Conservation (phyloP, 2,329 filamentous ascomycete genomes). For the Chrysoporthe austroafricana region DNA sequence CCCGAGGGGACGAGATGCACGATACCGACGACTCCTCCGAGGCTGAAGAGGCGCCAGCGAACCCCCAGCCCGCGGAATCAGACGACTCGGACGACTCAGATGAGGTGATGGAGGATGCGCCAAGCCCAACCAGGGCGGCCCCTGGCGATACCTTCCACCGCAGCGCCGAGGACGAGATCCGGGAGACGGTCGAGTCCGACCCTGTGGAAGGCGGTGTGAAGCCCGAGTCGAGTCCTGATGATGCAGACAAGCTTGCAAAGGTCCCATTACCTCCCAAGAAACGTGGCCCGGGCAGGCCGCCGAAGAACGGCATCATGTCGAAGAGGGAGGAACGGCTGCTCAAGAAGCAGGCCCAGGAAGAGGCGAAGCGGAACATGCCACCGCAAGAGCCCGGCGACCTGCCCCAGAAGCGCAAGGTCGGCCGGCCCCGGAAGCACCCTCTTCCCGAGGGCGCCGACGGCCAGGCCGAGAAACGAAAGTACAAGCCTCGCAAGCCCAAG, state of each 20-base stretch:
- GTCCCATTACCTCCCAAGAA: slow-evolving; percentile 59
- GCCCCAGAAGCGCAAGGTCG: slow-evolving; percentile 66
- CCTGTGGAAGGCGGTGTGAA: slow-evolving; percentile 33
- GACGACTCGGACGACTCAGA: slow-evolving; percentile 34
- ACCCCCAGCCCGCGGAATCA: slow-evolving; percentile 25
- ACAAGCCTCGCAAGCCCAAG: slow-evolving; percentile 60
- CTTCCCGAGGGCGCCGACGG: slow-evolving; percentile 59
- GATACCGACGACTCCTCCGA: slow-evolving; percentile 53
- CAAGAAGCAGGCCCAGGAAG: slow-evolving; percentile 61
- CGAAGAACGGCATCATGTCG: slow-evolving; percentile 83
- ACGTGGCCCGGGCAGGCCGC: slow-evolving; percentile 78
- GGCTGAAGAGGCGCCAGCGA: not conserved
- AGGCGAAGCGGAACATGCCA: slow-evolving; percentile 55
- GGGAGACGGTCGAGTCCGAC: slow-evolving; percentile 40
- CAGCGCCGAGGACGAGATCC: slow-evolving; percentile 36
- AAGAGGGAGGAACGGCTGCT: slow-evolving; percentile 71
- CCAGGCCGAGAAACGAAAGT: slow-evolving; percentile 66
- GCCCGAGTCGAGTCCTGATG: slow-evolving; percentile 39
- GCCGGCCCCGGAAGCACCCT: slow-evolving; percentile 67
- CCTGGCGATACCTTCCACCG: slow-evolving; percentile 36
- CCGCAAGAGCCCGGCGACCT: slow-evolving; percentile 52
- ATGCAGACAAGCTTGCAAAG: slow-evolving; percentile 23
- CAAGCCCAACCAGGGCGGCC: slow-evolving; percentile 29
- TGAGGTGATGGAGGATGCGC: slow-evolving; percentile 30
- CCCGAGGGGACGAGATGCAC: slow-evolving; percentile 59